A percentile compares a stretch with the other conserved stretches of the same genome.
These are phyloP conservation scores for Globisporangium takayamanum DNA, from an alignment of 352 stramenopile species.

Conservation along the genomic window DNA sequence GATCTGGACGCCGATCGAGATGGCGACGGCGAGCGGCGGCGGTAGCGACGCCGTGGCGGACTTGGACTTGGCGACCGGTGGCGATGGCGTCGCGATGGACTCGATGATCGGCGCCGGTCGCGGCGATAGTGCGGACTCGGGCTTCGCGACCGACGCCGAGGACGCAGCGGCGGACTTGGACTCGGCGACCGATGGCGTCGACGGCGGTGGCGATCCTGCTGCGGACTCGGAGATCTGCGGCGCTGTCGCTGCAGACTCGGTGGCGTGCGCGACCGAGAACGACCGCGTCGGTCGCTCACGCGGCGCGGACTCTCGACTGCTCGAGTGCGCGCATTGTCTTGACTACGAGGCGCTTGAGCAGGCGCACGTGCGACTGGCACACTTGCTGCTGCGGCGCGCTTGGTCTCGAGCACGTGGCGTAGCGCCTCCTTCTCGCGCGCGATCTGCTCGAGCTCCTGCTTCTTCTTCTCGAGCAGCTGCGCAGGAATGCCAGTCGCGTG, in stretches of 20 bases:
- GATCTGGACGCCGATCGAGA: conserved; percentile 15
- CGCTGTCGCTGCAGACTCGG: conserved; percentile 10
- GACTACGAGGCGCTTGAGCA: background rate
- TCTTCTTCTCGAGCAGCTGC: conserved; percentile 88
- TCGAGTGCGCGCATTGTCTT: too few relatives aligned
- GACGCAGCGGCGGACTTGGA: background rate
- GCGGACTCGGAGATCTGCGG: conserved; percentile 7
- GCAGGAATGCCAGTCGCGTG: conserved; percentile 83
- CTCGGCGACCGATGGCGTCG: conserved; percentile 5
- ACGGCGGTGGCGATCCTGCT: conserved; percentile 1
- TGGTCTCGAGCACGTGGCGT: conserved; percentile 50
- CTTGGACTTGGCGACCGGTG: conserved; percentile 13
- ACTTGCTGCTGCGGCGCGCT: conserved; percentile 27
- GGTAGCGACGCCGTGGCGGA: conserved; percentile 18
- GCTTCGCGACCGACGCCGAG: background rate
- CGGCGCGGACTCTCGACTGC: conserved; percentile 3
- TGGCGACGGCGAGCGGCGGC: conserved; percentile 13
- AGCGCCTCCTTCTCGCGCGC: conserved; percentile 50
- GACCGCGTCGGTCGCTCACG: conserved; percentile 1
- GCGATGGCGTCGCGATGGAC: conserved; percentile 12
- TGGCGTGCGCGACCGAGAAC: conserved; percentile 4
- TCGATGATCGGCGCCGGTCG: background rate
- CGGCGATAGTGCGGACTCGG: background rate
- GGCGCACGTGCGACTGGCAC: background rate
- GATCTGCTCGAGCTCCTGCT: conserved; percentile 73